Evolutionary conservation across 73 alveolate species (phyloP), one percentile per base, ranked within the genome.

Genomic region (Blepharisma japonicum): DNA sequence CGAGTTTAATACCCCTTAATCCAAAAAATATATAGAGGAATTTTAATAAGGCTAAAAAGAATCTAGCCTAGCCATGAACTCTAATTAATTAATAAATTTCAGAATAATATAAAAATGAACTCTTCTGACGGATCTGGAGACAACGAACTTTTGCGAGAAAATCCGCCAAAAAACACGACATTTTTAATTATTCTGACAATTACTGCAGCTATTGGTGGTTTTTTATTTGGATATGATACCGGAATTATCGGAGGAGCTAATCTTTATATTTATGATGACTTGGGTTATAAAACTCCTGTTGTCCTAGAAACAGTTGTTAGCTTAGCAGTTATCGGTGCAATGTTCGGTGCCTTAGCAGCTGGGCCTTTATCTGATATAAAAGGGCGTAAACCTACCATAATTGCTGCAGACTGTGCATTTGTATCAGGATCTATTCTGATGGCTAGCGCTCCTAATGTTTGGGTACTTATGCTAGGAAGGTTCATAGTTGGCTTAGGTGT

Each of bases 241-340:
- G 68, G 68, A 53, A 53, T 53, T 53, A 53, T 53, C 3, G 68
- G 68, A 53, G 68, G 68, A 53, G 68, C 68, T n/a, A 53, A 20
- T 20, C 23, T n/a, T 14, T 53, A 53, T 53, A 53, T 53, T 53
- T 14, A 53, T n/a, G 68, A 53, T n/a, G 68, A 53, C 23, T 53
- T 32, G 42, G 42, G 68, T 14, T 53, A 53, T 14, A 53, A n/a
- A 53, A n/a, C 68, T 53, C 23, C 18, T n/a, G 18, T 14, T 3
- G 68, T n/a, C 18, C 18, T n/a, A 53, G 18, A 14, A 53, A 53
- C 23, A 14, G 68, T 53, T 53, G 68, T 53, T 3, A 53, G 68
- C 23, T 2, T 53, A 20, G 23, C 68, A 20, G 32, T 53, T 53
- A 20, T 53, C 2, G 68, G 68, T 2, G 68, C 68, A n/a, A 20